These are phyloP conservation scores for Hygrocybe punicea DNA, from an alignment of 768 basidiomycete genomes.

Conservation along the genomic window DNA sequence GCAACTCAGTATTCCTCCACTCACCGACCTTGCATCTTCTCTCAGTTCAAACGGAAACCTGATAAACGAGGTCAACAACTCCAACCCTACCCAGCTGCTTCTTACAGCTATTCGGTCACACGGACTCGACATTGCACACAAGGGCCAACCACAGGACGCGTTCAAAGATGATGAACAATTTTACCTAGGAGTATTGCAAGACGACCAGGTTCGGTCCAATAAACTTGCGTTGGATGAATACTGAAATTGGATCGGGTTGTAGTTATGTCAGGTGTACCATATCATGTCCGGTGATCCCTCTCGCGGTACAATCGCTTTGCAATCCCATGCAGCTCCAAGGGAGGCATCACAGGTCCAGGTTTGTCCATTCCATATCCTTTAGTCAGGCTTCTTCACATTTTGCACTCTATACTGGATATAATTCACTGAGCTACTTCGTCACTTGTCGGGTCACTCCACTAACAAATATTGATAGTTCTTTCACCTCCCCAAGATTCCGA, in stretches of 20 bases:
- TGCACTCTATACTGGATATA: too few relatives aligned
- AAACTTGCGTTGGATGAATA: neutral
- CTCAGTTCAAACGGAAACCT: slow-evolving; percentile 70
- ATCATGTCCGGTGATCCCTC: slow-evolving; percentile 73
- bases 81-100: slow-evolving; percentile 61
- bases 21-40: neutral
- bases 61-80: slow-evolving; percentile 51
- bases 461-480: slow-evolving; percentile 36
- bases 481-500: slow-evolving; percentile 32
- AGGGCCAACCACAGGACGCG: slow-evolving; percentile 11
- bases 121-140: slow-evolving; percentile 17
- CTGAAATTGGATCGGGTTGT: neutral
- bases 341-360: slow-evolving; percentile 51
- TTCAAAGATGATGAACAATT: slow-evolving; percentile 57
- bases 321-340: slow-evolving; percentile 48
- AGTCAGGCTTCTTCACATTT: too few relatives aligned
- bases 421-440: too few relatives aligned
- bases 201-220: slow-evolving; percentile 27
- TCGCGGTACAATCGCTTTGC: slow-evolving; percentile 62
- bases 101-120: slow-evolving; percentile 47
- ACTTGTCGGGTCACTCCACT: too few relatives aligned
- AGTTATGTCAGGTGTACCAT: slow-evolving; percentile 49
- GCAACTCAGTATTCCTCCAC: neutral
- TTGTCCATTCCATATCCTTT: too few relatives aligned
- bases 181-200: slow-evolving; percentile 46